A percentile compares a stretch with the other conserved stretches of the same genome.
These are phyloP conservation scores for Rosa lucieae DNA, from an alignment of 306 rosid species.

Conservation along the genomic window DNA sequence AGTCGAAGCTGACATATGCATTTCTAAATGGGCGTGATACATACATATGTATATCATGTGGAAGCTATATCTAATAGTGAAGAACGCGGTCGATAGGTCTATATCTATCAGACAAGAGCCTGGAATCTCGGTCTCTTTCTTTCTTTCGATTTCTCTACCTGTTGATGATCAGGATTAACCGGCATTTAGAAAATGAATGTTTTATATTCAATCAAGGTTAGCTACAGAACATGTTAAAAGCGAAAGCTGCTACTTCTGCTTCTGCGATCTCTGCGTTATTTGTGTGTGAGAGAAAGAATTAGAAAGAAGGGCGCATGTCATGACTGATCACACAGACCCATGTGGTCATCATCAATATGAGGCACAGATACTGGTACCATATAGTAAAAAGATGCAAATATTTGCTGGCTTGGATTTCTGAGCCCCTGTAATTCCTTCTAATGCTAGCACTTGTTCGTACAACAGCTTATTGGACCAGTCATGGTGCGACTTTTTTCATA, in stretches of 20 bases:
- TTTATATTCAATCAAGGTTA: not conserved
- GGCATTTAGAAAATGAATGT: not conserved
- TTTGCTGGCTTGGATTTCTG: constrained; percentile 12
- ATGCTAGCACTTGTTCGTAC: not conserved
- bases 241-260: constrained; percentile 13
- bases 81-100: not conserved
- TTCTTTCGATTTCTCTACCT: not conserved
- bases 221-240: not conserved
- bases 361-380: not conserved
- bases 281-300: not conserved
- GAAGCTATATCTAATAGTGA: no score
- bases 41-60: no score
- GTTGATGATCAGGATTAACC: not conserved
- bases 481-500: not conserved
- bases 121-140: constrained; percentile 9
- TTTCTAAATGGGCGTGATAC: not conserved
- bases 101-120: not conserved
- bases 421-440: not conserved
- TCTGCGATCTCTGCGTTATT: not conserved
- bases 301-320: not conserved
- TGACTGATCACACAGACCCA: constrained; percentile 13
- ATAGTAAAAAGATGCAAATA: not conserved
- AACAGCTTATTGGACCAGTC: not conserved
- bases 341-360: constrained; percentile 3
- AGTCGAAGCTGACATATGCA: no score